Evolutionary conservation across 352 stramenopile genomes (phyloP).

Genomic region (Phytophthora chlamydospora): DNA sequence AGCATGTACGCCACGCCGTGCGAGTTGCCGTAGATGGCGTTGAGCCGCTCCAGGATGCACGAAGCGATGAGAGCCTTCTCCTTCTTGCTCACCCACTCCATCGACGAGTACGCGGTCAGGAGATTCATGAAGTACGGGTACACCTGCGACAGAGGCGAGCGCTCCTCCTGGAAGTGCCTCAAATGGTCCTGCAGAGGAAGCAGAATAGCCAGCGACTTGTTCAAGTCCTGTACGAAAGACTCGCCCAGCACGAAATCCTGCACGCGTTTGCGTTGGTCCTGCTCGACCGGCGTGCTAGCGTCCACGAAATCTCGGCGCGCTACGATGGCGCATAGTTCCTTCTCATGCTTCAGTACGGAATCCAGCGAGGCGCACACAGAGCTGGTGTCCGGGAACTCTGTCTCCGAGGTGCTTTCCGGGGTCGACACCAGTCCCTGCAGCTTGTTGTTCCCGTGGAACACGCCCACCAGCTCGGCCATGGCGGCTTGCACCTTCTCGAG

Average conservation of each 20-base stretch:
- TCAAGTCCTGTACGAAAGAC: conserved; percentile 60
- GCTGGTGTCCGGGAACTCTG: conserved; percentile 31
- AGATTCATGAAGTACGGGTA: conserved; percentile 58
- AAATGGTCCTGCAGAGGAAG: conserved; percentile 64
- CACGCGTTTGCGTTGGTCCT: conserved; percentile 54
- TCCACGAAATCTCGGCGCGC: conserved; percentile 69
- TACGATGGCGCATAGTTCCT: conserved; percentile 56
- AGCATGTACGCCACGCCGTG: conserved; percentile 69
- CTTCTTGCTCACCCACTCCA: conserved; percentile 75
- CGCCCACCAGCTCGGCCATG: conserved; percentile 43
- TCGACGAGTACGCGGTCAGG: conserved; percentile 50
- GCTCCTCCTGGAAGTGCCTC: conserved; percentile 48
- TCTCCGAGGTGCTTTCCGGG: conserved; percentile 18
- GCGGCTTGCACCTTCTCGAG: conserved; percentile 45
- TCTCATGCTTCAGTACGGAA: conserved; percentile 55
- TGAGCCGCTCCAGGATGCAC: conserved; percentile 67
- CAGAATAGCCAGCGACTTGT: conserved; percentile 62
- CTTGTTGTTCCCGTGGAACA: conserved; percentile 53
- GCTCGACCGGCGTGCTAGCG: conserved; percentile 39
- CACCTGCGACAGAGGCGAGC: conserved; percentile 56
- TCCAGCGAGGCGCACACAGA: conserved; percentile 52
- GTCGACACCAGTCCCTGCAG: conserved; percentile 39
- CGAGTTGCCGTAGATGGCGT: conserved; percentile 63
- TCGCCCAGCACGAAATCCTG: conserved; percentile 76
- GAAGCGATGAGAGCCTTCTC: conserved; percentile 75